Base-by-base conservation (phyloP, 2,329 filamentous ascomycete species). In the Diaporthe helianthi region DNA sequence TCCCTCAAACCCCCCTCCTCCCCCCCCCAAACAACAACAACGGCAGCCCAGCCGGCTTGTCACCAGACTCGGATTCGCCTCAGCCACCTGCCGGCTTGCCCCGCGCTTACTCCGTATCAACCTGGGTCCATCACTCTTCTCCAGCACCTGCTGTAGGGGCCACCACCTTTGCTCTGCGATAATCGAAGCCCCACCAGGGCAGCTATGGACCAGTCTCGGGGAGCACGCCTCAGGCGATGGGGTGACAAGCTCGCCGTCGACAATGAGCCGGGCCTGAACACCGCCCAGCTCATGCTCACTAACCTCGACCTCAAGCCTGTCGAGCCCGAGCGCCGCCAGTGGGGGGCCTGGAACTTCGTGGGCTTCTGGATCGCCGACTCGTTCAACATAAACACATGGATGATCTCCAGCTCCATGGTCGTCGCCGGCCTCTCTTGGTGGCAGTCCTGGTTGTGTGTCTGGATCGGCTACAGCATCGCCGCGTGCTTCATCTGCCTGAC, bases 351-450 rank as follows among this genome's bases (percentile, higher is more conserved):
- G 89, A 97, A 97, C 79, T 97, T 94, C 77, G 91, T 97, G 49
- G 92, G 89, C 17, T 96, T 96, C 78, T 95, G 93, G 93, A 87
- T 96, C 75, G 91, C 92, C 36, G 92, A 95, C 80, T 92, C 89
- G 0, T 93, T 94, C 82, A 95, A 95, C 79, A 93, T 96, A 77
- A 96, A 95, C 80, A 96, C 93, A 1, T 97, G 93, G 94, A 97
- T 97, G 93, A 96, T 97, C 72, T 92, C 92, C 0, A 93, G 92
- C 1, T 90, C 92, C 46, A 94, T 93, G 87, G 93, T 97, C 41
- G 87, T 91, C 1, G 84, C 82, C 58, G 93, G 93, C 15, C 84
- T 97, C 26, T 93, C 92, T 9, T 97, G 93, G 93, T 97, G 93
- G 93, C 93, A 97, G 81, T 91, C 92, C 2, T 93, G 92, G 90